A percentile compares a stretch with the other conserved stretches of the same genome.
Evolutionary conservation across 371 early-diverging fungal species (phyloP).

Genomic region (Mortierella sp.): DNA sequence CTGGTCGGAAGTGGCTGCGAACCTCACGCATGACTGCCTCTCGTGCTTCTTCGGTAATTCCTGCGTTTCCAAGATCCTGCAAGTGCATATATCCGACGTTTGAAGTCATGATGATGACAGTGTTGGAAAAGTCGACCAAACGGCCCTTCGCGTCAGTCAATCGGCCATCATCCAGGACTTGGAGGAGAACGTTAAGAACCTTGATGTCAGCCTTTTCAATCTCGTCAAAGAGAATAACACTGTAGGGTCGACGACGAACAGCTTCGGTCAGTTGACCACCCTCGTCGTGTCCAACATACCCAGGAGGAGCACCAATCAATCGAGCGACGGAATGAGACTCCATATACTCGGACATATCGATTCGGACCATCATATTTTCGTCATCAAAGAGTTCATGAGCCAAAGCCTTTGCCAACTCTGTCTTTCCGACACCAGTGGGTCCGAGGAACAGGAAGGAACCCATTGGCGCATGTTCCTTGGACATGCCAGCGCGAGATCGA

Average conservation of each 20-base stretch:
- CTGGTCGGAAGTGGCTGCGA: constrained; percentile 86
- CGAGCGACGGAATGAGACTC: constrained; percentile 79
- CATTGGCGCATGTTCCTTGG: constrained; percentile 73
- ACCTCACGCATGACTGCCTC: constrained; percentile 79
- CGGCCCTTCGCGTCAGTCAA: constrained; percentile 91
- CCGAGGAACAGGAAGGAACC: constrained; percentile 95
- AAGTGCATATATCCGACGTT: constrained; percentile 85
- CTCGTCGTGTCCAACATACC: constrained; percentile 86
- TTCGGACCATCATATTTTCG: constrained; percentile 87
- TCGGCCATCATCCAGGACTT: constrained; percentile 93
- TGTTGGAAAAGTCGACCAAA: constrained; percentile 92
- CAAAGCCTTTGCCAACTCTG: constrained; percentile 93
- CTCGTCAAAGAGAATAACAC: constrained; percentile 94
- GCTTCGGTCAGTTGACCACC: constrained; percentile 95
- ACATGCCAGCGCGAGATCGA: constrained; percentile 59
- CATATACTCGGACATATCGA: constrained; percentile 97
- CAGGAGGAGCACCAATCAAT: constrained; percentile 93
- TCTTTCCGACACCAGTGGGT: constrained; percentile 93
- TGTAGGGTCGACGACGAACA: constrained; percentile 89
- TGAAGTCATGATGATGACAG: constrained; percentile 93
- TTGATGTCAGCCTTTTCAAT: constrained; percentile 91
- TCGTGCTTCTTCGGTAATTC: constrained; percentile 67
- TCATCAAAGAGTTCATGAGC: constrained; percentile 91
- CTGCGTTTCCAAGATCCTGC: constrained; percentile 59
- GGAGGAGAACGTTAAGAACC: constrained; percentile 82